A percentile compares a stretch with the other conserved stretches of the same genome.
These are phyloP conservation scores for Cryphonectria nitschkei DNA, from an alignment of 2,329 filamentous ascomycete species.

Conservation along the genomic window DNA sequence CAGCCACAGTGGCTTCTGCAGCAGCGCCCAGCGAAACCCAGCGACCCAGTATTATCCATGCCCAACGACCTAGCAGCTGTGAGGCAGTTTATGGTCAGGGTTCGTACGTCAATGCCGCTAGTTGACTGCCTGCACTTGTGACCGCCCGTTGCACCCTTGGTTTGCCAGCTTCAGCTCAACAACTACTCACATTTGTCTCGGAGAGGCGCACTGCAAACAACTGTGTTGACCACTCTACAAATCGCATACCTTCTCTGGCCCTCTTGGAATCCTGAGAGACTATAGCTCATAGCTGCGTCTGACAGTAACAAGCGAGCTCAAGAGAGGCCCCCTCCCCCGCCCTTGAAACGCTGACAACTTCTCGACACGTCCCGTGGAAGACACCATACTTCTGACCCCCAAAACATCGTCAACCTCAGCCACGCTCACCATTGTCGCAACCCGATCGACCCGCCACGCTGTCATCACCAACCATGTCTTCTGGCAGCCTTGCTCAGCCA, in stretches of 20 bases:
- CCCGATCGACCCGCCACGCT: conserved; percentile 12
- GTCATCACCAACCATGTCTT: conserved; percentile 23
- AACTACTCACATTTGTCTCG: conserved; percentile 2
- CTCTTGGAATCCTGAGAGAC: background rate
- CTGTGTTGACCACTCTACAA: background rate
- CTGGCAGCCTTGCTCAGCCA: conserved; percentile 34
- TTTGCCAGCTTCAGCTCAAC: conserved; percentile 4
- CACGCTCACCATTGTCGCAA: conserved; percentile 19
- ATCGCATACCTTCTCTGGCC: background rate
- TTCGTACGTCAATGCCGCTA: conserved; percentile 16
- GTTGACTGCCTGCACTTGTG: conserved; percentile 7
- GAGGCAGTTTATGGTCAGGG: conserved; percentile 2
- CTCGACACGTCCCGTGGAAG: conserved; percentile 16
- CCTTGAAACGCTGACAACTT: conserved; percentile 16
- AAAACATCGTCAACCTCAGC: conserved; percentile 12
- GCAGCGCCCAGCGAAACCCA: conserved; percentile 1
- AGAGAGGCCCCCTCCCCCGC: background rate
- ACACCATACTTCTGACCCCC: background rate
- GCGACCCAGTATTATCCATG: conserved; percentile 10
- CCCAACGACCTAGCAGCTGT: conserved; percentile 10
- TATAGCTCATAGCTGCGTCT: background rate
- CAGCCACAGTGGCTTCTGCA: conserved; percentile 14
- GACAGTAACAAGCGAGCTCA: background rate
- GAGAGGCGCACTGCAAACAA: background rate
- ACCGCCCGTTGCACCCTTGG: conserved; percentile 10